Evolutionary conservation across 2,329 filamentous ascomycete genomes (phyloP).

Genomic region (Furcasterigmium sp.): DNA sequence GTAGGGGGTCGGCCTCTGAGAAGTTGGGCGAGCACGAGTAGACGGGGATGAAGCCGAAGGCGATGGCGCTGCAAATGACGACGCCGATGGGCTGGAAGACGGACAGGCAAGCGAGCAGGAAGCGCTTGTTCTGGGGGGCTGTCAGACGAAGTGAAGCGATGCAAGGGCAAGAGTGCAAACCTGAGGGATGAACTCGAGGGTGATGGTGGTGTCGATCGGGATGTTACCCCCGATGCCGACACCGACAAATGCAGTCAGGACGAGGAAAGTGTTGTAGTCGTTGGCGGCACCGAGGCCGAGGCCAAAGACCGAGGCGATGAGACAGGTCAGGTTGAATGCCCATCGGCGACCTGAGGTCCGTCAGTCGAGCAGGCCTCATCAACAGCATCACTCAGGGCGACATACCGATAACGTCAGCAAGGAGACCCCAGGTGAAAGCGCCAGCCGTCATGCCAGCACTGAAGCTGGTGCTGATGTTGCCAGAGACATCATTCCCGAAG

Average conservation of each 20-base stretch:
- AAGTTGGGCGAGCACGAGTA: constrained; percentile 47
- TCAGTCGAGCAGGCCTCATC: not conserved
- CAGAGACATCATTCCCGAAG: constrained; percentile 30
- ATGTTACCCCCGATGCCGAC: constrained; percentile 50
- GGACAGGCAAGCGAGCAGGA: constrained; percentile 45
- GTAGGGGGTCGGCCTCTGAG: constrained; percentile 32
- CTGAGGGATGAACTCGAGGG: constrained; percentile 49
- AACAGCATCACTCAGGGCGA: not conserved
- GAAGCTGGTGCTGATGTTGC: constrained; percentile 49
- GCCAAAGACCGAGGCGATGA: constrained; percentile 49
- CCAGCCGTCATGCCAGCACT: constrained; percentile 49
- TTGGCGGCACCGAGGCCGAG: constrained; percentile 43
- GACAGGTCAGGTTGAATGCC: constrained; percentile 53
- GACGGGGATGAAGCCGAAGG: constrained; percentile 46
- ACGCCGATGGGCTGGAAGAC: constrained; percentile 52
- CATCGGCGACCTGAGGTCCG: constrained; percentile 35
- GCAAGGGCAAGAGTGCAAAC: constrained; percentile 14
- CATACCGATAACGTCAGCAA: constrained; percentile 43
- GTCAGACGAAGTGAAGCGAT: not conserved
- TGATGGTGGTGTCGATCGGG: constrained; percentile 50
- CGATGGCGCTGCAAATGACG: constrained; percentile 42
- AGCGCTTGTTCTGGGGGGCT: constrained; percentile 31
- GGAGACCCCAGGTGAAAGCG: constrained; percentile 49
- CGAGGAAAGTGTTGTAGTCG: constrained; percentile 43
- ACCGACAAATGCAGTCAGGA: constrained; percentile 48